These are phyloP conservation scores for Citrus mangshanensis DNA, from an alignment of 345 rosid species.

Conservation along the genomic window DNA sequence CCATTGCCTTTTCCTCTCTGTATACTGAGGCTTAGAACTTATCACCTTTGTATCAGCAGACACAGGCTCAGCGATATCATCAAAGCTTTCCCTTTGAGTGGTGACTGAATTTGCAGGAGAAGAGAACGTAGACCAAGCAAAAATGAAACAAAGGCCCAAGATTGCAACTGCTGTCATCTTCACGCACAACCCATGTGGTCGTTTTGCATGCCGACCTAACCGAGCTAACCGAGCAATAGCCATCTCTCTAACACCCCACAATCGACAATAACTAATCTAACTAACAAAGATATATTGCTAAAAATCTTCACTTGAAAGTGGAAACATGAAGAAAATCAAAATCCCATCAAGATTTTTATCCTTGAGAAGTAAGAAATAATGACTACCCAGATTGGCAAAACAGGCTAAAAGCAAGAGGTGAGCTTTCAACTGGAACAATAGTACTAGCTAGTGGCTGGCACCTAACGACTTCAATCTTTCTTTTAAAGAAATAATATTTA, in stretches of 20 bases:
- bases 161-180: slow-evolving; percentile 70
- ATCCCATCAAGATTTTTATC: not conserved
- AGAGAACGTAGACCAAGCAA: slow-evolving; percentile 75
- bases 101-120: slow-evolving; percentile 62
- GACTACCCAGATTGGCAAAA: slow-evolving; percentile 24
- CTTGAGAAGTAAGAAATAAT: slow-evolving; percentile 13
- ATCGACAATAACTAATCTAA: not conserved
- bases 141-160: slow-evolving; percentile 79
- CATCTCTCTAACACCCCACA: slow-evolving; percentile 29
- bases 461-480: slow-evolving; percentile 1
- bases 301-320: not conserved
- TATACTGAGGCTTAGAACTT: slow-evolving; percentile 10
- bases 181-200: slow-evolving; percentile 65
- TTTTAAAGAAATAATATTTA: not conserved
- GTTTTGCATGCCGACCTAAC: slow-evolving; percentile 69
- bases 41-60: slow-evolving; percentile 37
- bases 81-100: slow-evolving; percentile 77
- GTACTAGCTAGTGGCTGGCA: not conserved
- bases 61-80: slow-evolving; percentile 79
- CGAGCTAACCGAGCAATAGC: slow-evolving; percentile 66
- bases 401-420: not conserved
- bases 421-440: not conserved
- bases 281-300: not conserved
- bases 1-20: slow-evolving; percentile 23
- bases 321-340: not conserved